Conservation (phyloP, 148 eudicot genomes). For the Nepenthes gracilis region DNA sequence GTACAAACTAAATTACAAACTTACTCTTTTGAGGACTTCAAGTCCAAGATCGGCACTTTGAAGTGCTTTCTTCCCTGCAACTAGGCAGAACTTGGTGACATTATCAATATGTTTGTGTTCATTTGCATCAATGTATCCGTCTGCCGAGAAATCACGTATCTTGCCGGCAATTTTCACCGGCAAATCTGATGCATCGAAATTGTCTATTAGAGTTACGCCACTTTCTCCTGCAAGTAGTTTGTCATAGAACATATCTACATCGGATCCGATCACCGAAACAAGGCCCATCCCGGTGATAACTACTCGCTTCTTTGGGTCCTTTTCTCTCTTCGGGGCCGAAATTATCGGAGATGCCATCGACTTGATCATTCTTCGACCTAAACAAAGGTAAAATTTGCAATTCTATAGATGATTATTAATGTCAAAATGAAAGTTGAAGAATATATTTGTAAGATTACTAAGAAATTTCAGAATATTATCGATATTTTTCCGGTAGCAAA, state of each 20-base stretch:
- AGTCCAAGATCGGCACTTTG: conserved; percentile 15
- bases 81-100: conserved; percentile 11
- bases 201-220: conserved; percentile 8
- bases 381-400: not conserved
- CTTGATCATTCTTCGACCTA: not conserved
- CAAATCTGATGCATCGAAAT: conserved; percentile 6
- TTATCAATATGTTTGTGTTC: conserved; percentile 8
- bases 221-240: conserved; percentile 16
- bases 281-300: conserved; percentile 23
- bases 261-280: conserved; percentile 15
- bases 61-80: conserved; percentile 20
- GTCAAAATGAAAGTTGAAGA: not conserved
- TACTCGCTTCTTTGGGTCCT: conserved; percentile 18
- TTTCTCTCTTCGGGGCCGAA: conserved; percentile 17
- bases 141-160: conserved; percentile 9
- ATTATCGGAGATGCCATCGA: not conserved
- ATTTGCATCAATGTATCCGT: conserved; percentile 8
- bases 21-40: conserved; percentile 13
- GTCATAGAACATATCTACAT: conserved; percentile 14
- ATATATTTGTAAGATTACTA: no score
- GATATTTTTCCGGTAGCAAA: not conserved
- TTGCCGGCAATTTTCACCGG: conserved; percentile 16
- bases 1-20: not conserved
- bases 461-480: no score
- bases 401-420: not conserved